Percentiles rank a stretch among this genome's conserved stretches.
Conservation (phyloP, 2,329 filamentous ascomycete species). For the Alternaria sp. region DNA sequence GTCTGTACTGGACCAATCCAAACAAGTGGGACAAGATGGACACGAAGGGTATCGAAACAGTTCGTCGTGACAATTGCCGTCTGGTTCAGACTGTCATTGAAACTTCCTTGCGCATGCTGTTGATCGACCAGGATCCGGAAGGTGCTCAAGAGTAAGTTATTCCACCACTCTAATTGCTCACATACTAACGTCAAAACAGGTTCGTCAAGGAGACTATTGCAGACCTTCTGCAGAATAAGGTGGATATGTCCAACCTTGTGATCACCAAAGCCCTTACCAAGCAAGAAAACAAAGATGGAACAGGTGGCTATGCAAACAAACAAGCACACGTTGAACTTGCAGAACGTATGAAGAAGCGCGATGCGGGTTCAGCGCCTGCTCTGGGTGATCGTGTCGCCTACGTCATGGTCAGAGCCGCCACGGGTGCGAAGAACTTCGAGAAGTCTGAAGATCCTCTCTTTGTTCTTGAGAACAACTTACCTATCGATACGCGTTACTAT, state of each 20-base stretch:
- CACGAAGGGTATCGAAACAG: conserved; percentile 98
- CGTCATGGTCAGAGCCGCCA: conserved; percentile 92
- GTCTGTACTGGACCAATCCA: conserved; percentile 95
- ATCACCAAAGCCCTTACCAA: conserved; percentile 98
- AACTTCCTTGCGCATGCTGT: conserved; percentile 91
- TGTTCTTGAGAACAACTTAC: conserved; percentile 96
- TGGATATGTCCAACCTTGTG: conserved; percentile 99
- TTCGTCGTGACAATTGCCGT: conserved; percentile 94
- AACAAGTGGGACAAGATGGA: conserved; percentile 99
- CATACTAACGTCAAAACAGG: conserved; percentile 59
- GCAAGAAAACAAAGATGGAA: conserved; percentile 46
- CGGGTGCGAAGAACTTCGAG: conserved; percentile 93
- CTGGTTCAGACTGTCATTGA: conserved; percentile 97
- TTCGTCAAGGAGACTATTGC: conserved; percentile 98
- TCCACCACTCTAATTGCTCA: conserved; percentile 41
- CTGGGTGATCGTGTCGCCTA: conserved; percentile 97
- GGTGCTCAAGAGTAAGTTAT: conserved; percentile 87
- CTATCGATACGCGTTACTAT: conserved; percentile 98
- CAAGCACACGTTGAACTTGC: conserved; percentile 97
- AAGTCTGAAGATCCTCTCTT: conserved; percentile 97
- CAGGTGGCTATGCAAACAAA: conserved; percentile 77
- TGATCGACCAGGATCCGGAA: conserved; percentile 90
- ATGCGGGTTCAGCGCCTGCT: conserved; percentile 89
- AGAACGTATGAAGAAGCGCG: conserved; percentile 95
- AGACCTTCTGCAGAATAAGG: conserved; percentile 93